Evolutionary conservation across 2,329 filamentous ascomycete species (phyloP).

Genomic region (Podosphaera aphanis): DNA sequence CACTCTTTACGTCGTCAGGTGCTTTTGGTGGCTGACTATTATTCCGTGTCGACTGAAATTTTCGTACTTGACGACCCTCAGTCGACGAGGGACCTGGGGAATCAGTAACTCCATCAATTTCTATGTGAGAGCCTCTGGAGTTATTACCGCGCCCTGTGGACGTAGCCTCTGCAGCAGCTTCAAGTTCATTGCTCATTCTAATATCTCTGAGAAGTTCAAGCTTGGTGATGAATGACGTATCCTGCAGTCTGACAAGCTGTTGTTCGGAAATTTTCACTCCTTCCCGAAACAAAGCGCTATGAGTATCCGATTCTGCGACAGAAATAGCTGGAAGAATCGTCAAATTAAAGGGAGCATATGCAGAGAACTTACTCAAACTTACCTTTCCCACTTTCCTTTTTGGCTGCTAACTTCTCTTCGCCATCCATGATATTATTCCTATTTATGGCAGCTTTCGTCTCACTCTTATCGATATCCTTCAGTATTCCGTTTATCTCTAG

Average conservation of each 20-base stretch:
- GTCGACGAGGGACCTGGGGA: conserved; percentile 14
- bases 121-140: conserved; percentile 9
- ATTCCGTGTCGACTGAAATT: conserved; percentile 10
- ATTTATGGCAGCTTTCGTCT: neutral
- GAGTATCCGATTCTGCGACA: conserved; percentile 2
- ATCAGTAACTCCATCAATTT: conserved; percentile 14
- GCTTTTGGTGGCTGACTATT: conserved; percentile 14
- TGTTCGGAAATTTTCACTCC: conserved; percentile 1
- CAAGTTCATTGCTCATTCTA: conserved; percentile 1
- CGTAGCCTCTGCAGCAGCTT: conserved; percentile 4
- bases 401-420: neutral
- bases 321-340: neutral
- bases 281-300: conserved; percentile 2
- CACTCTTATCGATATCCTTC: conserved; percentile 1
- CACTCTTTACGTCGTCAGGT: conserved; percentile 7
- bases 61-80: conserved; percentile 12
- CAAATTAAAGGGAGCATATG: neutral
- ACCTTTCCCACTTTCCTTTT: conserved; percentile 1
- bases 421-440: neutral
- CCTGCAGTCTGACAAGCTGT: conserved; percentile 1
- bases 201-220: conserved; percentile 2
- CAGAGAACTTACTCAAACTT: neutral
- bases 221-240: conserved; percentile 1
- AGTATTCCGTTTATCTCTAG: neutral
- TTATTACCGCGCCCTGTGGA: conserved; percentile 9